phyloP scores from a whole-genome alignment of 1,139 yeast species.

The Blastobotrys petasosporus region DNA sequence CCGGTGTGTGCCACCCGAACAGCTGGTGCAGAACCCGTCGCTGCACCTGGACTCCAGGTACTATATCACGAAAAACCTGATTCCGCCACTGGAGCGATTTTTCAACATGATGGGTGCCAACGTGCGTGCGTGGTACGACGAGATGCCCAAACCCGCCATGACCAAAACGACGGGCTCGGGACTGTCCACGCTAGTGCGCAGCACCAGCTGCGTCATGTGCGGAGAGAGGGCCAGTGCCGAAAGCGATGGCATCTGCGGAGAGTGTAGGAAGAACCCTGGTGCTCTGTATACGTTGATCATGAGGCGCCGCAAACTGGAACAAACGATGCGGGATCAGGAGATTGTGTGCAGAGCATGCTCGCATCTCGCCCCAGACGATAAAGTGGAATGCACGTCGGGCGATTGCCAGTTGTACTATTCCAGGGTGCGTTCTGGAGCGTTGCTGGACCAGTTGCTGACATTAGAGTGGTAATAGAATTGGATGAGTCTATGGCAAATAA shows the following conservation, averaged over 20 bases:
- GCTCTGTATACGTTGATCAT: slow-evolving; percentile 19
- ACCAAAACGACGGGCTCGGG: not conserved
- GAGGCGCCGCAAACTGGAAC: slow-evolving; percentile 21
- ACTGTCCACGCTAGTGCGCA: not conserved
- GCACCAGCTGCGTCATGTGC: slow-evolving; percentile 26
- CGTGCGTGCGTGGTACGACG: slow-evolving; percentile 69
- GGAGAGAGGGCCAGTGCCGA: slow-evolving; percentile 13
- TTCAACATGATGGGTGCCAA: slow-evolving; percentile 81
- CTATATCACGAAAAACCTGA: slow-evolving; percentile 71
- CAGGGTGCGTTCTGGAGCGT: slow-evolving; percentile 19
- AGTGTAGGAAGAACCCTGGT: slow-evolving; percentile 17
- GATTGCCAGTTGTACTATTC: slow-evolving; percentile 43
- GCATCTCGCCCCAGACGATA: slow-evolving; percentile 22
- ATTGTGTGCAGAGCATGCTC: slow-evolving; percentile 32
- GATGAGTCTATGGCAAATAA: no score
- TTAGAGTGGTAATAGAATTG: slow-evolving; percentile 41
- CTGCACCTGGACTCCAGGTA: slow-evolving; percentile 66
- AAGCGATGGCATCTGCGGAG: slow-evolving; percentile 17
- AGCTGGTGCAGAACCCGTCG: slow-evolving; percentile 43
- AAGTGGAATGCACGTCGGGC: slow-evolving; percentile 35
- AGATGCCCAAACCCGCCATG: slow-evolving; percentile 46
- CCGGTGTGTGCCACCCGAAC: slow-evolving; percentile 74
- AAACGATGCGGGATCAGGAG: slow-evolving; percentile 25
- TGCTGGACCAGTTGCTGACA: not conserved
- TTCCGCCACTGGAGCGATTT: slow-evolving; percentile 85